Evolutionary conservation across 257 asterid genomes (phyloP).

Genomic region (Ajuga chamaepitys): DNA sequence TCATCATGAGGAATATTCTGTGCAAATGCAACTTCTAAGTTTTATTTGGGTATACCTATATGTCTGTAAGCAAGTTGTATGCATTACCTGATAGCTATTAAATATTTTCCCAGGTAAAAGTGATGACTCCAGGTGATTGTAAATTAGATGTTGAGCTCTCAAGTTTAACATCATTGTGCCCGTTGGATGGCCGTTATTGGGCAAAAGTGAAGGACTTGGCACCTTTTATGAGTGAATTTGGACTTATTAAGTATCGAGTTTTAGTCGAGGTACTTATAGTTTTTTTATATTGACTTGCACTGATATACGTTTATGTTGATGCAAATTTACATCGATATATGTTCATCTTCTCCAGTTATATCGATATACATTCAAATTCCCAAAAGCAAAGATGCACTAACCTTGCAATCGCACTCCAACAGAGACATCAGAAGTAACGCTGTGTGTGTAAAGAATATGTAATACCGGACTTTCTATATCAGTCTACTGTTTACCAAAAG

Average conservation of each 20-base stretch:
- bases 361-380: background rate
- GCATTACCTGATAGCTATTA: background rate
- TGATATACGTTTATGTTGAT: background rate
- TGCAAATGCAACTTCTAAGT: no score
- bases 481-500: no score
- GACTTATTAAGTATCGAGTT: slow-evolving; percentile 70
- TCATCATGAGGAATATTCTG: no score
- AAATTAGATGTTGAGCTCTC: slow-evolving; percentile 20
- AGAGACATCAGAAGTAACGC: background rate
- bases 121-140: slow-evolving; percentile 1
- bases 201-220: slow-evolving; percentile 76
- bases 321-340: no score
- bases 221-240: slow-evolving; percentile 75
- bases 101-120: slow-evolving; percentile 2
- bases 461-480: no score
- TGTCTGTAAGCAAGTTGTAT: background rate
- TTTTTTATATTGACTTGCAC: background rate
- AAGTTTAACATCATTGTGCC: slow-evolving; percentile 32
- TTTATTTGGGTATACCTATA: no score
- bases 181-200: slow-evolving; percentile 95
- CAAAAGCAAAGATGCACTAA: background rate
- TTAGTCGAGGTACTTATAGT: slow-evolving; percentile 67
- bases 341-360: no score
- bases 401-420: background rate
- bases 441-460: no score